These are phyloP conservation scores for Macrotyloma uniflorum DNA, from an alignment of 306 rosid genomes.

Conservation along the genomic window DNA sequence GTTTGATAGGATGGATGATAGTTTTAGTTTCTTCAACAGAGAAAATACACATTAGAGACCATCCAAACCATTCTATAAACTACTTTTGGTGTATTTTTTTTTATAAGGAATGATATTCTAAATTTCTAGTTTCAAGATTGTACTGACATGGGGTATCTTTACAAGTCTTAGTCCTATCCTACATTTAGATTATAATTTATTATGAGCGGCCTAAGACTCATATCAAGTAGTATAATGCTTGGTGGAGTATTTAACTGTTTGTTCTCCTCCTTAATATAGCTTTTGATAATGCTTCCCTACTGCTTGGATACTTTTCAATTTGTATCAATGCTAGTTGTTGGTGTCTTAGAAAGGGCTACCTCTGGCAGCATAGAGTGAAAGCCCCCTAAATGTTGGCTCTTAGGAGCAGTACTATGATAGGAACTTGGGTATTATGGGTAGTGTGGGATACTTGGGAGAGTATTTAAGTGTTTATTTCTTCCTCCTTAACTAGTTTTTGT, in stretches of 20 bases:
- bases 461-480: background rate
- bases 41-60: constrained; percentile 2
- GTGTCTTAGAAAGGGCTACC: too few relatives aligned
- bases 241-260: too few relatives aligned
- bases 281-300: too few relatives aligned
- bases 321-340: too few relatives aligned
- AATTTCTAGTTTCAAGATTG: constrained; percentile 10
- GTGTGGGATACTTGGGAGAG: too few relatives aligned
- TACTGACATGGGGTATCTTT: background rate
- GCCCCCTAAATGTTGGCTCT: too few relatives aligned
- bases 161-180: background rate
- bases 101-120: background rate
- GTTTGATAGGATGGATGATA: constrained; percentile 23
- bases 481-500: background rate
- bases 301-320: too few relatives aligned
- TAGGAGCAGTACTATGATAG: too few relatives aligned
- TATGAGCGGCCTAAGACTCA: too few relatives aligned
- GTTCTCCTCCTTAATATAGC: background rate
- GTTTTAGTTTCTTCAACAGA: constrained; percentile 20
- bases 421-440: too few relatives aligned
- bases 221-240: too few relatives aligned
- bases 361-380: too few relatives aligned
- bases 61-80: background rate
- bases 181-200: background rate
- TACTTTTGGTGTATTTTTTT: constrained; percentile 4